These are phyloP conservation scores for Rossbeevera mucosa DNA, from an alignment of 768 basidiomycete species.

Conservation along the genomic window DNA sequence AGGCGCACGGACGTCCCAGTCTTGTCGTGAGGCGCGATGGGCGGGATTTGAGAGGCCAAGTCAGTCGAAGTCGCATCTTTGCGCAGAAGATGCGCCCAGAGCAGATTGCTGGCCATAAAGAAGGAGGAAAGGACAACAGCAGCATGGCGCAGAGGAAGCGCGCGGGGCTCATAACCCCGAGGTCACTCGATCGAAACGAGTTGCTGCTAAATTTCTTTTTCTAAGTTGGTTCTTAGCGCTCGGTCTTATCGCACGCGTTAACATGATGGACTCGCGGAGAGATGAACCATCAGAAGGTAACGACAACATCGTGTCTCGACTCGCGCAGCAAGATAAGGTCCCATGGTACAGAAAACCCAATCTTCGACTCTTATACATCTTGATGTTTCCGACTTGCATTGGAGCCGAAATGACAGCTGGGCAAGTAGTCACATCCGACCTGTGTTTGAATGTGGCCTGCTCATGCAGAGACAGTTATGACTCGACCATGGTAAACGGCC, in stretches of 20 bases:
- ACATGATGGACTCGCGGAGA: background rate
- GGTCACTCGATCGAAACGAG: conserved; percentile 47
- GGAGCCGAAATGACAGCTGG: conserved; percentile 13
- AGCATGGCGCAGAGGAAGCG: conserved; percentile 47
- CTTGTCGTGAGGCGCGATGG: conserved; percentile 55
- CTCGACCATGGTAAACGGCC: background rate
- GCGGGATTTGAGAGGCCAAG: conserved; percentile 25
- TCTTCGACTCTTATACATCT: conserved; percentile 48
- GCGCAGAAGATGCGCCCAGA: conserved; percentile 56
- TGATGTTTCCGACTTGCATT: conserved; percentile 44
- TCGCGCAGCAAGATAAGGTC: conserved; percentile 38
- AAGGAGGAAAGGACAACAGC: conserved; percentile 17
- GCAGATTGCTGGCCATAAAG: conserved; percentile 15
- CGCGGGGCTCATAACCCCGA: conserved; percentile 48
- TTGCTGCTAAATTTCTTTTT: conserved; percentile 28
- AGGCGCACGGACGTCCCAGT: conserved; percentile 67
- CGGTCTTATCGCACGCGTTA: too few species aligned
- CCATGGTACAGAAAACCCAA: conserved; percentile 65
- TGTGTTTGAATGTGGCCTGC: background rate
- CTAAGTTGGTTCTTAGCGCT: background rate
- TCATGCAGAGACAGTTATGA: background rate
- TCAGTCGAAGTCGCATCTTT: conserved; percentile 34
- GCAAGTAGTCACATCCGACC: background rate
- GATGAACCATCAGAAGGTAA: background rate
- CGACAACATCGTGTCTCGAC: conserved; percentile 14